Percentiles rank a stretch among this genome's conserved stretches.
These are phyloP conservation scores for Castanea mollissima DNA, from an alignment of 306 rosid genomes.

Conservation along the genomic window DNA sequence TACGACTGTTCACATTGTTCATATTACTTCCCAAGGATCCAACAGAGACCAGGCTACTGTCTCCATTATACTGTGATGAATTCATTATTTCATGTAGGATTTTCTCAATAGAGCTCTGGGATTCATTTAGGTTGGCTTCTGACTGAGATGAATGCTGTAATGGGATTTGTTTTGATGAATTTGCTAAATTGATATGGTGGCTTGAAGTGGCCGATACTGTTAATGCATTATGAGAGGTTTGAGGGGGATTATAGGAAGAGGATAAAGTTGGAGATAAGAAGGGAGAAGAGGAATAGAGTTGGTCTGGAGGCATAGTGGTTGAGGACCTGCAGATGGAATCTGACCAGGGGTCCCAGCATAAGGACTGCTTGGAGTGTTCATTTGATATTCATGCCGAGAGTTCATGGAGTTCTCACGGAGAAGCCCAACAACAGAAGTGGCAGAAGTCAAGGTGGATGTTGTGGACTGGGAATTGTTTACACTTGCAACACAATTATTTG, in stretches of 20 bases:
- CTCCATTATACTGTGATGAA: conserved; percentile 57
- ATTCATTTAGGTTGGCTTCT: conserved; percentile 68
- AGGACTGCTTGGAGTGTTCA: conserved; percentile 77
- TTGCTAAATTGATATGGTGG: conserved; percentile 70
- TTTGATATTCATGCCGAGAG: conserved; percentile 65
- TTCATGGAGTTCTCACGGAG: conserved; percentile 92
- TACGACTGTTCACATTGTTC: conserved; percentile 64
- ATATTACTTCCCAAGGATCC: conserved; percentile 64
- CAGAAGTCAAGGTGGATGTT: conserved; percentile 63
- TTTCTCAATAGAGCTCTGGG: conserved; percentile 83
- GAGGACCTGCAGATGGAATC: conserved; percentile 84
- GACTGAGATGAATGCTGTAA: conserved; percentile 72
- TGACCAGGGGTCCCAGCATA: conserved; percentile 76
- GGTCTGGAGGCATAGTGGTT: conserved; percentile 55
- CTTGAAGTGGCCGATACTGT: conserved; percentile 35
- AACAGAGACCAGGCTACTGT: conserved; percentile 45
- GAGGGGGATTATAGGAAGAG: conserved; percentile 68
- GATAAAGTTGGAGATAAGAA: conserved; percentile 82
- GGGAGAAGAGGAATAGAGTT: conserved; percentile 59
- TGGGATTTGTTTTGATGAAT: conserved; percentile 63
- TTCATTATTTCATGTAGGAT: conserved; percentile 69
- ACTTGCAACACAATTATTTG: conserved; percentile 66
- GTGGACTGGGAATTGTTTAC: conserved; percentile 59
- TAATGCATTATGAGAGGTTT: conserved; percentile 58
- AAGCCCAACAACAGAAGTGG: conserved; percentile 88